Conservation (phyloP, 78 protist genomes). For the Cavenderia fasciculata region DNA sequence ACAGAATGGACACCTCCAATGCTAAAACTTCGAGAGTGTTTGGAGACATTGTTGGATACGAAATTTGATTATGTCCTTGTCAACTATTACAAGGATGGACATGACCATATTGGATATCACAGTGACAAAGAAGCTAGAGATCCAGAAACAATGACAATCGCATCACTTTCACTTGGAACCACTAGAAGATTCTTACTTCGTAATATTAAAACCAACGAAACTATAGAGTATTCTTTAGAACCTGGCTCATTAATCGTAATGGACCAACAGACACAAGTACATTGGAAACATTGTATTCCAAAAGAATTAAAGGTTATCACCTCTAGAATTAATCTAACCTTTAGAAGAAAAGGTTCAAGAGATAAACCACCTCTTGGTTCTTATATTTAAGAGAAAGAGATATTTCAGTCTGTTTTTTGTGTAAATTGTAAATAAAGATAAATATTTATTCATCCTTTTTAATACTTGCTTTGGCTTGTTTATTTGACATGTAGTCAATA, state of each 20-base stretch:
- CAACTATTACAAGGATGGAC: conserved; percentile 18
- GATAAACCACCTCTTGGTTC: too few relatives aligned
- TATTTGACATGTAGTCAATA: conserved; percentile 31
- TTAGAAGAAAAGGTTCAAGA: conserved; percentile 2
- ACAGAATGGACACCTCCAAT: conserved; percentile 14
- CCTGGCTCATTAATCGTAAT: conserved; percentile 1
- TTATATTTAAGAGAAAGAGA: too few relatives aligned
- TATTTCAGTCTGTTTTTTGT: too few relatives aligned
- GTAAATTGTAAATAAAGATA: neutral
- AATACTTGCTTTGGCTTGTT: conserved; percentile 11
- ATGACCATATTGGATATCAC: conserved; percentile 27
- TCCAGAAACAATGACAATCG: neutral
- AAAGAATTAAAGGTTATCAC: neutral
- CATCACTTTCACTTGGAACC: conserved; percentile 40
- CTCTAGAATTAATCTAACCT: conserved; percentile 6
- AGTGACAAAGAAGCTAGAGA: conserved; percentile 27
- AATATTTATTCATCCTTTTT: conserved; percentile 22
- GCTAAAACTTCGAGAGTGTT: neutral
- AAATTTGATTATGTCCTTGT: conserved; percentile 23
- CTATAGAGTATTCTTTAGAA: neutral
- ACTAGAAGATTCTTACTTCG: conserved; percentile 38
- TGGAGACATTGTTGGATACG: conserved; percentile 21
- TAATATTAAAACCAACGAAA: neutral
- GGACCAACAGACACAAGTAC: neutral
- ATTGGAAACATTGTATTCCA: conserved; percentile 10